Evolutionary conservation across 768 basidiomycete genomes (phyloP).

Genomic region (Calvatia gigantea): DNA sequence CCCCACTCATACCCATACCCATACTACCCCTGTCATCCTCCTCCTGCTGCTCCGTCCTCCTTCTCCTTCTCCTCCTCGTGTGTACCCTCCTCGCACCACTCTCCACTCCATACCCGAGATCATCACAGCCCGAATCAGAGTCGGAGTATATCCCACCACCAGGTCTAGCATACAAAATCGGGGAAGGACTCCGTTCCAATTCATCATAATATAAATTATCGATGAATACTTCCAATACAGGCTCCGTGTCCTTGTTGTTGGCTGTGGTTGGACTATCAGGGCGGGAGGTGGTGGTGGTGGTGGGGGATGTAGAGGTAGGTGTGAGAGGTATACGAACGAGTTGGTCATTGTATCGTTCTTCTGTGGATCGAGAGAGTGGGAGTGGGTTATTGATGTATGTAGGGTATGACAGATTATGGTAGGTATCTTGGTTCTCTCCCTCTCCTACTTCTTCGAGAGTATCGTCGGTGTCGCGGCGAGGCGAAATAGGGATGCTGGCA

Average conservation of each 20-base stretch:
- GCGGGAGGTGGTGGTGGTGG: not conserved
- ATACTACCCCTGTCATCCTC: too few species aligned
- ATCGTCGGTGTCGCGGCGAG: not conserved
- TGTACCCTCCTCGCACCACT: too few species aligned
- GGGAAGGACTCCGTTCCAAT: conserved; percentile 7
- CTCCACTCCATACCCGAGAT: not conserved
- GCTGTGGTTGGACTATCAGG: not conserved
- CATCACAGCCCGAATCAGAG: not conserved
- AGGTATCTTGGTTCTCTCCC: not conserved
- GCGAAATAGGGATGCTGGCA: not conserved
- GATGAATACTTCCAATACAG: conserved; percentile 4
- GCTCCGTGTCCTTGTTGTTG: not conserved
- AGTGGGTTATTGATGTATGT: not conserved
- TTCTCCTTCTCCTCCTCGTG: not conserved
- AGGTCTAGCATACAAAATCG: conserved; percentile 3
- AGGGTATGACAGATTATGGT: conserved; percentile 1
- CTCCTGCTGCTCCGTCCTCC: too few species aligned
- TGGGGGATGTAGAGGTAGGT: not conserved
- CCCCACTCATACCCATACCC: not conserved
- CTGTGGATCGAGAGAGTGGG: not conserved
- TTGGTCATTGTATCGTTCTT: conserved; percentile 1
- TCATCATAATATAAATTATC: conserved; percentile 8
- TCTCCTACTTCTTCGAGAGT: not conserved
- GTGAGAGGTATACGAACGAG: not conserved
- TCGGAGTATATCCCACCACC: not conserved